phyloP scores from a whole-genome alignment of 2,329 filamentous ascomycete species.

The Cercospora sp. region DNA sequence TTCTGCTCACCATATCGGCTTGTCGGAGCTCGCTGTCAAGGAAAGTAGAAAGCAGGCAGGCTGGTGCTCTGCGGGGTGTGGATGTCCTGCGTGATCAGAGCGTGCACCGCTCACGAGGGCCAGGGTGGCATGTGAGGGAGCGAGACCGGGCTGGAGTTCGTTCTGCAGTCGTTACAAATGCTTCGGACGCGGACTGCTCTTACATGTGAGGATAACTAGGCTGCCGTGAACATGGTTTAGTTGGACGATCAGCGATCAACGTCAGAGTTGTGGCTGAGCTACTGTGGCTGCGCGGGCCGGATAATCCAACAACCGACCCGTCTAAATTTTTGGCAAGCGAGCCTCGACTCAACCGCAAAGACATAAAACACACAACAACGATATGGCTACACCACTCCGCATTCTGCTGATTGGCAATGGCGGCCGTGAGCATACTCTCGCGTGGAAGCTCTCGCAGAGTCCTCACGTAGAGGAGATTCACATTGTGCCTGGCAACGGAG shows the following conservation, averaged over 20 bases:
- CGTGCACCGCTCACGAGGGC: constrained; percentile 5
- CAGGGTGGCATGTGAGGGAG: constrained; percentile 5
- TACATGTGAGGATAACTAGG: neutral
- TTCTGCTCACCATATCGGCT: constrained; percentile 48
- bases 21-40: neutral
- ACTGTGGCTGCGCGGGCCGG: neutral
- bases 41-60: neutral
- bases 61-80: neutral
- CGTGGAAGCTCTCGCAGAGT: constrained; percentile 90
- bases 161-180: neutral
- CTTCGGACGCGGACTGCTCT: neutral
- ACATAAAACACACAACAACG: constrained; percentile 9
- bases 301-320: neutral
- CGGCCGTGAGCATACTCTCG: constrained; percentile 89
- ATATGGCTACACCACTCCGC: constrained; percentile 49
- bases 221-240: neutral
- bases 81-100: neutral
- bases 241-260: neutral
- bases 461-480: constrained; percentile 72
- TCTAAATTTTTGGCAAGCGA: constrained; percentile 4
- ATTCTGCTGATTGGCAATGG: constrained; percentile 91
- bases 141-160: neutral
- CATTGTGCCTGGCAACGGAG: constrained; percentile 77
- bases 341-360: constrained; percentile 9
- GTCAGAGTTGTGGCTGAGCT: constrained; percentile 5